Base-by-base conservation (phyloP, 2,329 filamentous ascomycete species). In the Aspergillus unguis region DNA sequence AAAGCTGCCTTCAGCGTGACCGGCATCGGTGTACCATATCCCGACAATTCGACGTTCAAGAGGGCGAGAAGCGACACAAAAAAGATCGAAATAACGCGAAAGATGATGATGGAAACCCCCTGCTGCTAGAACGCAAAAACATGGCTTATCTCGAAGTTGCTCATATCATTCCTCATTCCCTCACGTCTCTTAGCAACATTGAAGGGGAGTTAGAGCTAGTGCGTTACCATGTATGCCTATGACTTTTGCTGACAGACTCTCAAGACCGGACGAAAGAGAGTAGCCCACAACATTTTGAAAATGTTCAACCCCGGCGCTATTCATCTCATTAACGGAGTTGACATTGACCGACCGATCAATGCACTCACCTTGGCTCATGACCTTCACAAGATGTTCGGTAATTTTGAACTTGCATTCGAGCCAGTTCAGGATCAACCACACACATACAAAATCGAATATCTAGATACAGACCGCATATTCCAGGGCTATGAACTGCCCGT, bases 341-440 rank as follows among this genome's bases (percentile, higher is more conserved):
- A 60, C 8, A 64, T 62, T 27, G 57, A 64, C 47, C 58, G 56
- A 26, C 57, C 53, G 9, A 27, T 33, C 8, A 64, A 62, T 55
- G 57, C 58, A 35, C 46, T 62, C 4, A 63, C 58, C 10, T 28
- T 62, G 38, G 58, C 56, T 25, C 49, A 28, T 43, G 38, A 56
- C 11, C 40, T 54, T 43, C 59, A 61, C 52, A 52, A 41, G 27
- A 23, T 57, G 8, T 60, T 62, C 41, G 52, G 59, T 25, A 44
- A 58, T 37, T 62, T 62, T 49, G 7, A 62, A 36, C 56, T 62
- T 42, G 58, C 52, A 49, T 63, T 63, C 10, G 49, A 63, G 48
- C 54, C 32, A 3, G 58, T 49, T 46, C 51, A 43, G 10, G 8
- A 17, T 38, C 49, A 48, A 53, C 53, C 38, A 27, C 48, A 50